Conservation (phyloP, 73 alveolate species). For the Paramecium biaurelia region DNA sequence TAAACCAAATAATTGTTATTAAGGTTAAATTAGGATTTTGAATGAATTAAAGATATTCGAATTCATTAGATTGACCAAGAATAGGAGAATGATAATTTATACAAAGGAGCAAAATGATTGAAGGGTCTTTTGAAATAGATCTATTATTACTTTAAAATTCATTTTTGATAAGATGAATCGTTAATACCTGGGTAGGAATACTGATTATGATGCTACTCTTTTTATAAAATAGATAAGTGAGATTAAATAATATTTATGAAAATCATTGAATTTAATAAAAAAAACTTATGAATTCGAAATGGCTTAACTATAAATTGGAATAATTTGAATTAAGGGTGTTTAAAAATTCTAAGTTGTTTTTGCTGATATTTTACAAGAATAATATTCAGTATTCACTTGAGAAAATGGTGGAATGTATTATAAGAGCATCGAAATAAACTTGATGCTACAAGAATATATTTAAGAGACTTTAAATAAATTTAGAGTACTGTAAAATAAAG, state of each 20-base stretch:
- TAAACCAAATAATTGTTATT: no score
- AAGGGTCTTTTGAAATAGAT: no score
- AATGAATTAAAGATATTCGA: no score
- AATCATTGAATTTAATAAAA: neutral
- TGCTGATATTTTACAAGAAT: conserved; percentile 19
- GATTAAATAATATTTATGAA: neutral
- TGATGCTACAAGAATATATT: conserved; percentile 70
- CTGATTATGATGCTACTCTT: no score
- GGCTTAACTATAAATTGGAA: conserved; percentile 23
- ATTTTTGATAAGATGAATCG: neutral
- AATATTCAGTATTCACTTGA: neutral
- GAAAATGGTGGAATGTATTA: conserved; percentile 43
- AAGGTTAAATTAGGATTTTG: no score
- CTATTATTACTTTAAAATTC: no score
- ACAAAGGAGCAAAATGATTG: no score
- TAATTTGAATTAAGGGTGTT: neutral
- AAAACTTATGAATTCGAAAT: neutral
- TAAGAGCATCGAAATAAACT: conserved; percentile 27
- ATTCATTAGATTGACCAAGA: no score
- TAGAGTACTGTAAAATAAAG: conserved; percentile 92
- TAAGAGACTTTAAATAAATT: conserved; percentile 82
- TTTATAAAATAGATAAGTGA: neutral
- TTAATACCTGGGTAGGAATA: no score
- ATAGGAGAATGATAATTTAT: no score
- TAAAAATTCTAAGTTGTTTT: neutral